These are phyloP conservation scores for Capsaspora owczarzaki DNA, from an alignment of 78 protist species.

Conservation along the genomic window DNA sequence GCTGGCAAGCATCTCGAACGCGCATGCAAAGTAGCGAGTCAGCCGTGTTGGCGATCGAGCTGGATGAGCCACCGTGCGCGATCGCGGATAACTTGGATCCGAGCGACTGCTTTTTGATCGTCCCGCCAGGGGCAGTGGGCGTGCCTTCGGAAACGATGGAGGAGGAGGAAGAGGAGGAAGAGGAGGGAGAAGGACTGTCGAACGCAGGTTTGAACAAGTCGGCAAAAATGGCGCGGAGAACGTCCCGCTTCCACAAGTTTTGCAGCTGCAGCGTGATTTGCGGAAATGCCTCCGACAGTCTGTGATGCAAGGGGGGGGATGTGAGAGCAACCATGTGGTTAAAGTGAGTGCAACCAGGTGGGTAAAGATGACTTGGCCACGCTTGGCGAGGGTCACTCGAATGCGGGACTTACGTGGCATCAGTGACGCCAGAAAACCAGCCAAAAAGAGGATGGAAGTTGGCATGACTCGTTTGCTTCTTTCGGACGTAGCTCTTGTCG, in stretches of 20 bases:
- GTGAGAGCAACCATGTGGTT: neutral
- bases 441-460: neutral
- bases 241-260: neutral
- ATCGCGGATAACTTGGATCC: neutral
- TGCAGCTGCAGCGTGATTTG: neutral
- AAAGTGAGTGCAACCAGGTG: neutral
- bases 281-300: neutral
- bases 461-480: neutral
- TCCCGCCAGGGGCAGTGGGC: neutral
- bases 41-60: neutral
- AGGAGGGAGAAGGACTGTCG: neutral
- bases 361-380: neutral
- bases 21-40: neutral
- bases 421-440: neutral
- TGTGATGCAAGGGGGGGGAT: neutral
- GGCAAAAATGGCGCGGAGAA: neutral
- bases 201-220: neutral
- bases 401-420: neutral
- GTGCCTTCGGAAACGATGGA: neutral
- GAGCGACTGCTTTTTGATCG: too few species aligned
- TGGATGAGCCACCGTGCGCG: neutral
- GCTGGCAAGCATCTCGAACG: neutral
- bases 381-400: neutral
- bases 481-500: neutral
- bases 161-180: neutral